Conservation (phyloP, 2,329 filamentous ascomycete genomes). For the Didymosphaeria variabile region DNA sequence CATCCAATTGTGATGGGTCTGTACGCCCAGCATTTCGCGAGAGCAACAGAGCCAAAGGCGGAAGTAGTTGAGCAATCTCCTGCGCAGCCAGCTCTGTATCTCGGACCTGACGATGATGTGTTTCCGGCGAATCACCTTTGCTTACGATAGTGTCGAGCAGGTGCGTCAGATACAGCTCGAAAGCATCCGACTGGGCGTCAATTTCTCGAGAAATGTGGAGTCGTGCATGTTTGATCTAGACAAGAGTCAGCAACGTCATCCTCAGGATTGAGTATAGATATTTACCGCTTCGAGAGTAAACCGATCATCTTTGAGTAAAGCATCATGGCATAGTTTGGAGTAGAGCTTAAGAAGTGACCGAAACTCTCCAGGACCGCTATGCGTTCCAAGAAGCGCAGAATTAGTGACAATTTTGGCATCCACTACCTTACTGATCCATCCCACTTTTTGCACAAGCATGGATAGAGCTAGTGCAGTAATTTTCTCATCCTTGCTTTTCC, state of each 20-base stretch:
- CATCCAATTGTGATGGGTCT: constrained; percentile 65
- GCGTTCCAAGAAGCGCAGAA: constrained; percentile 78
- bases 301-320: constrained; percentile 73
- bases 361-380: constrained; percentile 82
- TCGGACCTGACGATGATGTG: constrained; percentile 73
- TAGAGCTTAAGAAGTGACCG: constrained; percentile 87
- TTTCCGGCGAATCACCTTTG: constrained; percentile 84
- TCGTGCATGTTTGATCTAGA: constrained; percentile 78
- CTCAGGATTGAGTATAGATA: constrained; percentile 17
- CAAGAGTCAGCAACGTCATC: neutral
- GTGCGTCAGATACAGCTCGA: constrained; percentile 83
- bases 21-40: constrained; percentile 62
- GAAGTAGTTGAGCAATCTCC: constrained; percentile 87
- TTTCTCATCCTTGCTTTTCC: constrained; percentile 83
- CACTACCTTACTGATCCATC: constrained; percentile 80
- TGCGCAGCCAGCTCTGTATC: constrained; percentile 84
- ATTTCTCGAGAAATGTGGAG: constrained; percentile 78
- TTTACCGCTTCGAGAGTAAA: constrained; percentile 76
- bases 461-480: constrained; percentile 92
- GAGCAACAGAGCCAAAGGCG: constrained; percentile 86
- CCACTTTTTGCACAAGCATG: constrained; percentile 95
- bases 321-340: constrained; percentile 76
- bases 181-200: constrained; percentile 75
- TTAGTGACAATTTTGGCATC: constrained; percentile 88
- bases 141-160: constrained; percentile 88